A percentile compares a stretch with the other conserved stretches of the same genome.
These are phyloP conservation scores for Silene vulgaris DNA, from an alignment of 179 eudicot species.

Conservation along the genomic window DNA sequence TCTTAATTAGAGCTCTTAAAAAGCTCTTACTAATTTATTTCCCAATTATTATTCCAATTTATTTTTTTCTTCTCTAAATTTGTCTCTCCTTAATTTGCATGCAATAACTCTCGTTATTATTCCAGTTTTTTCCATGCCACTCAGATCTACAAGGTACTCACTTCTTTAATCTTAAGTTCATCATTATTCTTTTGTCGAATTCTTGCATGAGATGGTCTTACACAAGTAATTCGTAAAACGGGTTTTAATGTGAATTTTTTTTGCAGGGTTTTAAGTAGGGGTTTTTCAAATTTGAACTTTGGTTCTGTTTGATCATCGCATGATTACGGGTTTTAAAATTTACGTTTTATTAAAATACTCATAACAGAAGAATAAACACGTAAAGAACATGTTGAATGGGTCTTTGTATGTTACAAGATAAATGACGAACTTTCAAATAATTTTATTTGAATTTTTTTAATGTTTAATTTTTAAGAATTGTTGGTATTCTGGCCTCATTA, in stretches of 20 bases:
- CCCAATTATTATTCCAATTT: slow-evolving; percentile 11
- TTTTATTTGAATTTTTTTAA: no score
- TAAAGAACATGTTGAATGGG: no score
- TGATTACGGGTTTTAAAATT: neutral
- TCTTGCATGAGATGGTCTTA: no score
- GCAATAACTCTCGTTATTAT: slow-evolving; percentile 8
- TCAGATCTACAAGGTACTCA: slow-evolving; percentile 24
- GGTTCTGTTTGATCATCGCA: neutral
- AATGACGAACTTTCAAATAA: neutral
- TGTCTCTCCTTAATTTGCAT: slow-evolving; percentile 21
- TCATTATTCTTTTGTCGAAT: neutral
- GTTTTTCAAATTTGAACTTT: slow-evolving; percentile 3
- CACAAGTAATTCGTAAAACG: no score
- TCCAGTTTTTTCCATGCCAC: slow-evolving; percentile 20
- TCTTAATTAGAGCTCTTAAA: slow-evolving; percentile 11
- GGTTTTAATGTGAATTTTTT: neutral
- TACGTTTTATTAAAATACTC: no score
- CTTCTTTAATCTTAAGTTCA: neutral
- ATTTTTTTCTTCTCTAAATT: neutral
- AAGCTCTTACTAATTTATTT: slow-evolving; percentile 8
- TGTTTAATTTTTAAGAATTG: neutral
- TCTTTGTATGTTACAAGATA: neutral
- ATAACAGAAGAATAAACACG: no score
- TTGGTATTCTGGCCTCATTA: neutral
- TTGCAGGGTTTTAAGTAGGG: slow-evolving; percentile 18